phyloP scores from a whole-genome alignment of 768 basidiomycete genomes.

The Lentinula detonsa region DNA sequence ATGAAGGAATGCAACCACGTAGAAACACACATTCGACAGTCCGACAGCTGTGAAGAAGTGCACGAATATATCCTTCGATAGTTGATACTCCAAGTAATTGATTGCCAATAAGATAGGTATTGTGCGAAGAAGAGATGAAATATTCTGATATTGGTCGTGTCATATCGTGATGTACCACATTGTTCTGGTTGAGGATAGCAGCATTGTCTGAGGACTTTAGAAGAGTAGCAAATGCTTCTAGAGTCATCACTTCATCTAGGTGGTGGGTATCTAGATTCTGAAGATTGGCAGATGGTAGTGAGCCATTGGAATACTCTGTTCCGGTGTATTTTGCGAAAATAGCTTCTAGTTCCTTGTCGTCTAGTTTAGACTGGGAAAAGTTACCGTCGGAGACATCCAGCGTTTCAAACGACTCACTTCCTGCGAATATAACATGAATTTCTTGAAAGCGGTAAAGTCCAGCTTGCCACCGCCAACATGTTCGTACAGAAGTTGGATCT shows the following conservation, averaged over 20 bases:
- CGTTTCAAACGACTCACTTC: constrained; percentile 20
- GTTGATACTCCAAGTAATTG: constrained; percentile 87
- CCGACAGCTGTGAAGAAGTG: constrained; percentile 85
- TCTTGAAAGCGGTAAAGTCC: constrained; percentile 35
- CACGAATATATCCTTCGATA: constrained; percentile 89
- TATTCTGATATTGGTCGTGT: constrained; percentile 83
- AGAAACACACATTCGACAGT: constrained; percentile 78
- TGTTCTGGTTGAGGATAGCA: not conserved
- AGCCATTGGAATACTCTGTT: not conserved
- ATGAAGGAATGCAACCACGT: not conserved
- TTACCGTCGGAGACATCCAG: too few species aligned
- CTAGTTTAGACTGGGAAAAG: not conserved
- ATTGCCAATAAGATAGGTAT: constrained; percentile 85
- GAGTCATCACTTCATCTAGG: not conserved
- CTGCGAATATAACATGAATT: constrained; percentile 40
- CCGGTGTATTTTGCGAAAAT: constrained; percentile 30
- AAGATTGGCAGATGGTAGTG: constrained; percentile 3
- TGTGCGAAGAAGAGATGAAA: constrained; percentile 61
- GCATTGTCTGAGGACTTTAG: constrained; percentile 6
- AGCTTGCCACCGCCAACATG: constrained; percentile 30
- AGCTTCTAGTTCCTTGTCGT: constrained; percentile 20
- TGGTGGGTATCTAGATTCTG: not conserved
- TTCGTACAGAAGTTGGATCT: constrained; percentile 63
- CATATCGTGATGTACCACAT: constrained; percentile 66
- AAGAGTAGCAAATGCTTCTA: not conserved